Evolutionary conservation across 352 stramenopile species (phyloP).

Genomic region (Phytophthora citricola): DNA sequence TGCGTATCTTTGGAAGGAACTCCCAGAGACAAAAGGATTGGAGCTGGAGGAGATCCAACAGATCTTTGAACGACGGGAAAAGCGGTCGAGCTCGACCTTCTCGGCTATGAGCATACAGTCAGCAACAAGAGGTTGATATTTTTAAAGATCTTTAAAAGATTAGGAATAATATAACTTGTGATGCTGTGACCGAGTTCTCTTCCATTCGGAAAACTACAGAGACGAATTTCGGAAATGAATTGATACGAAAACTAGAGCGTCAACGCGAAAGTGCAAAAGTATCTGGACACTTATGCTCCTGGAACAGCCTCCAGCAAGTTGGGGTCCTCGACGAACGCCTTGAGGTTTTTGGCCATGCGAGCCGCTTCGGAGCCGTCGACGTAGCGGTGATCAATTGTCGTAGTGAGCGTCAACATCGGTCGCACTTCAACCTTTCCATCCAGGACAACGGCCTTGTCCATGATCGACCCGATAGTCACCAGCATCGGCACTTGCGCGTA

Average conservation of each 20-base stretch:
- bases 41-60: constrained; percentile 93
- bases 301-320: constrained; percentile 53
- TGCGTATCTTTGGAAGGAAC: constrained; percentile 73
- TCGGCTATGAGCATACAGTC: constrained; percentile 16
- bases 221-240: neutral
- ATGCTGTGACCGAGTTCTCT: constrained; percentile 13
- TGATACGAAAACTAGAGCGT: neutral
- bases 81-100: constrained; percentile 19
- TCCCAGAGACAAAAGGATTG: constrained; percentile 94
- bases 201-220: constrained; percentile 23
- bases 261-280: neutral
- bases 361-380: constrained; percentile 68
- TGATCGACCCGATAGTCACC: constrained; percentile 69
- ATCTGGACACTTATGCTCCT: constrained; percentile 17
- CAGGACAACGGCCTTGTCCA: constrained; percentile 67
- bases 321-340: constrained; percentile 61
- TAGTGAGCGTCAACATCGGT: constrained; percentile 70
- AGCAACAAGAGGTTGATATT: constrained; percentile 8
- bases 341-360: constrained; percentile 63
- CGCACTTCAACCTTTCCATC: constrained; percentile 66
- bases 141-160: neutral
- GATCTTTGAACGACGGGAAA: constrained; percentile 66
- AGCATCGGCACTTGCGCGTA: constrained; percentile 75
- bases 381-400: constrained; percentile 77
- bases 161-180: constrained; percentile 6